A percentile compares a stretch with the other conserved stretches of the same genome.
These are phyloP conservation scores for Rhodocollybia butyracea DNA, from an alignment of 768 basidiomycete genomes.

Conservation along the genomic window DNA sequence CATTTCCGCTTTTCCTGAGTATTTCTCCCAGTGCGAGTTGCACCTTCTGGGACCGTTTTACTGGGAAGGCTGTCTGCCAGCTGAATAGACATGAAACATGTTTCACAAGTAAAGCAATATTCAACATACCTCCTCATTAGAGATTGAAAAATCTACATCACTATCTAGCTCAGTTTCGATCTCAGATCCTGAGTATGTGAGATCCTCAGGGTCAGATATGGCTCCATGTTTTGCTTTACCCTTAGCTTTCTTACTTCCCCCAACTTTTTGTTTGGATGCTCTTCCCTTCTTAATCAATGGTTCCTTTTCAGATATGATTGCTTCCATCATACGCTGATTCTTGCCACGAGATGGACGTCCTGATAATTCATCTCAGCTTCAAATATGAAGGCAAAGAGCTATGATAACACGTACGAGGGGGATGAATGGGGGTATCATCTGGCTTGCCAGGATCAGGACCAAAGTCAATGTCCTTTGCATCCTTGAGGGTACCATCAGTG, in stretches of 20 bases:
- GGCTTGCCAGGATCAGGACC: neutral
- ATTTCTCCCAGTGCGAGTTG: neutral
- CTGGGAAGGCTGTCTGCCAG: neutral
- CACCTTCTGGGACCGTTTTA: neutral
- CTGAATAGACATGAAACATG: neutral
- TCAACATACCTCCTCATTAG: neutral
- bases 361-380: neutral
- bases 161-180: neutral
- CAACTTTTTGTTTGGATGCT: neutral
- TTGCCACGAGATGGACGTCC: neutral
- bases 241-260: neutral
- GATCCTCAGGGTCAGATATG: neutral
- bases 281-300: neutral
- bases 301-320: neutral
- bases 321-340: neutral
- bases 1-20: too few relatives aligned
- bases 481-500: neutral
- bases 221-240: neutral
- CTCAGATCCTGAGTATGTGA: neutral
- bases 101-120: neutral
- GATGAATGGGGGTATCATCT: neutral
- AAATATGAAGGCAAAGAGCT: neutral
- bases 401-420: neutral
- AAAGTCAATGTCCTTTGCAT: neutral
- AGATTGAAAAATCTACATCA: neutral